Base-by-base conservation (phyloP, 352 stramenopile genomes). In the Phytophthora capsici region DNA sequence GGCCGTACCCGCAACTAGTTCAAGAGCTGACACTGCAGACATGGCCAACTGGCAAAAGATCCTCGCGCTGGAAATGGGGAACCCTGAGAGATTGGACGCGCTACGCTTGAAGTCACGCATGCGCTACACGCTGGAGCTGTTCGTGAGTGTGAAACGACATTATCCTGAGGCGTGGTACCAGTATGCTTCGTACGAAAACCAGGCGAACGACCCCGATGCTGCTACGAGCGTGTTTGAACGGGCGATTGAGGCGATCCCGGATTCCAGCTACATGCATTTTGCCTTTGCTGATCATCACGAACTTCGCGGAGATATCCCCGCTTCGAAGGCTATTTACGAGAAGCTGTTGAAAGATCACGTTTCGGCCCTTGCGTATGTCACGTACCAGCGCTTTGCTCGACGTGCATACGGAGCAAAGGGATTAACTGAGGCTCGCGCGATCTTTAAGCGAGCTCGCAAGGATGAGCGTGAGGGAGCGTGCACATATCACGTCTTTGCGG, bases 151-250 rank as follows among this genome's bases (percentile, higher is more conserved):
- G 9, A 85, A 92, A 56, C 79, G 83, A 5, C 81, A 90, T 63
- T 88, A 87, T 32, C 85, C 86, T 2, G 88, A 96, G 63, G 78
- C 82, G 2, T 96, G 88, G 88, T 95, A 92, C 62, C 88, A 94
- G 62, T 96, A 94, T 47, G 82, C 86, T 13, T 71, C 77, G 6
- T 93, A 93, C 48, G 88, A 96, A 45, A 93, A 82, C 47, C 83
- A 93, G 25, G 76, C 68, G 5, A 87, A 90, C 30, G 88, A 96
- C 41, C 75, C 62, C 0, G 88, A 95, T 16, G 85, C 85, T 8
- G 84, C 86, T 7, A 79, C 72, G 0, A 62, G 56, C 22, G 77
- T 96, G 16, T 91, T 93, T 45, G 79, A 93, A 50, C 85, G 84
- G 13, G 84, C 80, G 4, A 57, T 93, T 30, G 88, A 90, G n/a